Evolutionary conservation across 345 rosid species (phyloP).

Genomic region (Lepidium africanum): DNA sequence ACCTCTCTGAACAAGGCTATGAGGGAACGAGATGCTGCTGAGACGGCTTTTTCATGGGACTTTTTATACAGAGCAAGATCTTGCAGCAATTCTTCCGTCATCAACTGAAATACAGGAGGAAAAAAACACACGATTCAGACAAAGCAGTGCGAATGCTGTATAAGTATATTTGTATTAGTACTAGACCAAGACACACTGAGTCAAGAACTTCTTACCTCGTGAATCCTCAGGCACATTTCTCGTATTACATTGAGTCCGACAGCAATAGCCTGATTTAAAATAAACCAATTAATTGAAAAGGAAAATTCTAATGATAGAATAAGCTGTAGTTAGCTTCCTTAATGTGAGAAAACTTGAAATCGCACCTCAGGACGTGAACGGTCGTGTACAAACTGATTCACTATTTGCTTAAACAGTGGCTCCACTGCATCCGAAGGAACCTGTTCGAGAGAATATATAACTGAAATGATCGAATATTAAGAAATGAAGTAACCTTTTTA

Average conservation of each 20-base stretch:
- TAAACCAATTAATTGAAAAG: background rate
- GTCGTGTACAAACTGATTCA: slow-evolving; percentile 89
- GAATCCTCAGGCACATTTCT: slow-evolving; percentile 92
- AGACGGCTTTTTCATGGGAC: slow-evolving; percentile 80
- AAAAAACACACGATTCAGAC: background rate
- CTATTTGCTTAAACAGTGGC: slow-evolving; percentile 86
- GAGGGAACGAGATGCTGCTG: slow-evolving; percentile 84
- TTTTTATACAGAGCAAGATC: slow-evolving; percentile 87
- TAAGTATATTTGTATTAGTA: background rate
- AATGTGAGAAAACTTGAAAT: background rate
- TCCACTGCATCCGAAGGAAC: slow-evolving; percentile 99
- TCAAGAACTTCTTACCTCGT: slow-evolving; percentile 46
- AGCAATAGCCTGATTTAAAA: slow-evolving; percentile 57
- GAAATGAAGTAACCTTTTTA: background rate
- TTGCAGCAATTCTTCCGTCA: slow-evolving; percentile 94
- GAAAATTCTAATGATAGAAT: background rate
- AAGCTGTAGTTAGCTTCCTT: background rate
- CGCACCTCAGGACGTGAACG: slow-evolving; percentile 85
- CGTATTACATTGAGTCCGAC: slow-evolving; percentile 84
- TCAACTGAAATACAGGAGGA: slow-evolving; percentile 48
- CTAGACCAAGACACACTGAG: background rate
- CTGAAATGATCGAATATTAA: background rate
- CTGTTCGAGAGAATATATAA: slow-evolving; percentile 30
- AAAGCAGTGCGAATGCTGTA: background rate
- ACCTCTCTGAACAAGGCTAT: slow-evolving; percentile 94